Evolutionary conservation across 176 grass and related monocot species (phyloP).

Genomic region (Rhynchospora pubera): DNA sequence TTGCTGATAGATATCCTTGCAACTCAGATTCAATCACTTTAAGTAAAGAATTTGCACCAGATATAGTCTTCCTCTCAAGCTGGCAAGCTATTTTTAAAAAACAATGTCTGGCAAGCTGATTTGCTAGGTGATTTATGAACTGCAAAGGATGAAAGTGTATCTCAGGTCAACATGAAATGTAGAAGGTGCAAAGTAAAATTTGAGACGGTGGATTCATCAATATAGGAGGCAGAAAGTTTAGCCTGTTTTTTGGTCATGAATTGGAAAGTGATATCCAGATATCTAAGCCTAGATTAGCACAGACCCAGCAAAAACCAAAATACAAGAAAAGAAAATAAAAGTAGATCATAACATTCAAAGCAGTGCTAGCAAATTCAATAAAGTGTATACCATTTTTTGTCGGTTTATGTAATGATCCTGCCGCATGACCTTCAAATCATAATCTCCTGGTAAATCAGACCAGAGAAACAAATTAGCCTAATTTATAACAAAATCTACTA

Average conservation of each 20-base stretch:
- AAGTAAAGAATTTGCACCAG: conserved; percentile 51
- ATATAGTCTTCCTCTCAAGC: conserved; percentile 49
- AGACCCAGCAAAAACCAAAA: background rate
- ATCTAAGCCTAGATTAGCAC: background rate
- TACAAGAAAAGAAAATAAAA: background rate
- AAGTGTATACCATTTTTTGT: conserved; percentile 57
- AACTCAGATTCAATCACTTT: conserved; percentile 72
- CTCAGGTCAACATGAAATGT: background rate
- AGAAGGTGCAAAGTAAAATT: background rate
- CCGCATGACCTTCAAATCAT: conserved; percentile 98
- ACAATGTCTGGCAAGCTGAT: conserved; percentile 60
- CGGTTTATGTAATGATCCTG: conserved; percentile 90
- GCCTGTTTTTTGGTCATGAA: background rate
- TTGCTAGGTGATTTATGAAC: conserved; percentile 82
- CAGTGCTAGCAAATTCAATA: background rate
- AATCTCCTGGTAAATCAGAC: conserved; percentile 60
- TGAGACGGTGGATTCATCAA: background rate
- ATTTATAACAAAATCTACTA: background rate
- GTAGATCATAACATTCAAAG: background rate
- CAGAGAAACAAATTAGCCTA: conserved; percentile 9
- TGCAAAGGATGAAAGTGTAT: conserved; percentile 17
- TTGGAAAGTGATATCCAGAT: background rate
- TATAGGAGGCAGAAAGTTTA: background rate
- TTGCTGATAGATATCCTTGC: conserved; percentile 59
- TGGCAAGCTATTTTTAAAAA: conserved; percentile 79